These are phyloP conservation scores for Stygiomarasmius scandens DNA, from an alignment of 1,284 basidiomycete species.

Conservation along the genomic window DNA sequence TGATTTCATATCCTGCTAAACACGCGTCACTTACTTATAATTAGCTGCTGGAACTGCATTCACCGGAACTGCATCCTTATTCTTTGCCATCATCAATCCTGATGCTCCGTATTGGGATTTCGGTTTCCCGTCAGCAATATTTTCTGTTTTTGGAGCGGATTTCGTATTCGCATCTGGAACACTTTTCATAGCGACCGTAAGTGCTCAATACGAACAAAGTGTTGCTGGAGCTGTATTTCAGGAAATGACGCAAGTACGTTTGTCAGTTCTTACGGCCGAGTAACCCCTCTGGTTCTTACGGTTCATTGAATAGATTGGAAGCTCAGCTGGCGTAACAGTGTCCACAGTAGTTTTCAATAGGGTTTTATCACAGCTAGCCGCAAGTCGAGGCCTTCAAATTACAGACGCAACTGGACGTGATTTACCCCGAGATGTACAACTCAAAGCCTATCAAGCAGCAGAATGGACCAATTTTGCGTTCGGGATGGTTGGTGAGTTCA, in stretches of 20 bases:
- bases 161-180: slow-evolving; percentile 78
- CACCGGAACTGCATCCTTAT: slow-evolving; percentile 66
- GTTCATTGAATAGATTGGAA: slow-evolving; percentile 74
- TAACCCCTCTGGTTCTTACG: too few relatives aligned
- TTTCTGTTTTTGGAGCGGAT: slow-evolving; percentile 78
- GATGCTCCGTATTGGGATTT: slow-evolving; percentile 74
- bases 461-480: slow-evolving; percentile 70
- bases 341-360: slow-evolving; percentile 73
- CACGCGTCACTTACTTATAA: not conserved
- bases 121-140: slow-evolving; percentile 76
- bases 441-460: slow-evolving; percentile 60
- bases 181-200: slow-evolving; percentile 78
- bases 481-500: slow-evolving; percentile 52
- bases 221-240: slow-evolving; percentile 78
- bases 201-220: slow-evolving; percentile 74
- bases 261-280: not conserved
- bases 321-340: slow-evolving; percentile 74
- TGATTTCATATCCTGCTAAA: not conserved
- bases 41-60: slow-evolving; percentile 59
- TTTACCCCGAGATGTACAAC: slow-evolving; percentile 34
- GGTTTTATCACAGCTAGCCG: slow-evolving; percentile 39
- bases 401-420: slow-evolving; percentile 30
- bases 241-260: slow-evolving; percentile 66
- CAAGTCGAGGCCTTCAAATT: slow-evolving; percentile 29
- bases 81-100: slow-evolving; percentile 74